Evolutionary conservation across 164 flowering plant species (phyloP), one percentile per base, ranked within the genome.

Genomic region (Chimonanthus praecox): DNA sequence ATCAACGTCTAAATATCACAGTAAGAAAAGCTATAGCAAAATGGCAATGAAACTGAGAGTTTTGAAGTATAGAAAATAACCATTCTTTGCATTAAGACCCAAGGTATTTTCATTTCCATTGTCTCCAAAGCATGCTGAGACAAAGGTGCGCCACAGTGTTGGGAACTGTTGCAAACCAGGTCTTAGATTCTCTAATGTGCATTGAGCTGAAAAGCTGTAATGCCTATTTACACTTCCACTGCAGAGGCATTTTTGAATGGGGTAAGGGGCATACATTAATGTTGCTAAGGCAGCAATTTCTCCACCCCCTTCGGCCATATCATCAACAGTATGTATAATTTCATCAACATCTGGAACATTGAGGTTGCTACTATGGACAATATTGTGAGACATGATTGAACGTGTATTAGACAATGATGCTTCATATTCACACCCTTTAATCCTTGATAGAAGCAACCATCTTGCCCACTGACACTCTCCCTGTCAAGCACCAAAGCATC

Each of bases 241-340:
- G 75, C 85, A 87, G 54, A 96, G 80, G 80, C 97, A 94, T 71
- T 86, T 82, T 79, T 93, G 94, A 73, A 96, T 82, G 62, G 97
- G 97, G n/a, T 75, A 47, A 72, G 98, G 86, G 43, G 99, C 94
- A 88, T 84, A 87, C 90, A 96, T 86, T 71, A 96, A 79, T 54
- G 99, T 93, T 44, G 99, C 99, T 76, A 96, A 80, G 80, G 99
- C 99, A 67, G 95, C 97, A 89, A 94, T 79, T 85, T 91, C 97
- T 67, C 98, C 96, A 48, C 90, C 99, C 75, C 95, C 94, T 87
- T 96, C 99, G 0, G 99, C 99, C 73, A 96, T 96, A 75, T 96
- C 99, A 80, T 94, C 99, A 77, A 92, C 91, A 66, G 97, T 91
- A 50, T 64, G 83, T 68, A 96, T 86, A 70, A 89, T 81, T 71